Evolutionary conservation across 2,329 filamentous ascomycete species (phyloP).

Genomic region (Tympanopsis confertula): DNA sequence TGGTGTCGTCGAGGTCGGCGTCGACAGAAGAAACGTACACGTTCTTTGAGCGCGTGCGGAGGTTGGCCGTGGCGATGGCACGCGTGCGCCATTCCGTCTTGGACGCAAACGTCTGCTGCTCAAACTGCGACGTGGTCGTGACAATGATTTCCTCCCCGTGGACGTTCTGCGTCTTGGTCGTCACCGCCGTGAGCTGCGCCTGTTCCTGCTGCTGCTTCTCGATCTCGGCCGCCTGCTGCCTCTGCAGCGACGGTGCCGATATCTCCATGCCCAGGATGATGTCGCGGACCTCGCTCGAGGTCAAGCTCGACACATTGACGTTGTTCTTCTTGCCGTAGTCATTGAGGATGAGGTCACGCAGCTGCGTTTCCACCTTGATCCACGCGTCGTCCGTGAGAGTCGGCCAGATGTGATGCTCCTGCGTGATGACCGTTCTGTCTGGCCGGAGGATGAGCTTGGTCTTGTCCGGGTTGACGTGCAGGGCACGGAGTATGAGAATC

Average conservation of each 20-base stretch:
- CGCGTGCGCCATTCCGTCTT: slow-evolving; percentile 98
- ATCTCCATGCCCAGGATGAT: slow-evolving; percentile 99
- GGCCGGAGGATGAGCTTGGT: slow-evolving; percentile 93
- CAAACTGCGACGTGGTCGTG: slow-evolving; percentile 93
- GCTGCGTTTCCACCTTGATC: slow-evolving; percentile 95
- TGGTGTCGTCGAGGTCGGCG: slow-evolving; percentile 79
- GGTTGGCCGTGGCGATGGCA: slow-evolving; percentile 90
- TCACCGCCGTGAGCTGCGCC: slow-evolving; percentile 89
- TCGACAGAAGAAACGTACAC: slow-evolving; percentile 97
- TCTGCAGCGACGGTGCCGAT: slow-evolving; percentile 90
- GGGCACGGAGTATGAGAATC: slow-evolving; percentile 80
- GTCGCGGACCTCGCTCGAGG: slow-evolving; percentile 90
- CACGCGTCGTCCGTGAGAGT: slow-evolving; percentile 88
- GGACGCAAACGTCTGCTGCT: slow-evolving; percentile 93
- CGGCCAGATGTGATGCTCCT: slow-evolving; percentile 98
- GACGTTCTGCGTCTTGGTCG: slow-evolving; percentile 95
- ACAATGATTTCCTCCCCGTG: slow-evolving; percentile 97
- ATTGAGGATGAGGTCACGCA: slow-evolving; percentile 90
- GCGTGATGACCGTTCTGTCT: slow-evolving; percentile 95
- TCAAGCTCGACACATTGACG: slow-evolving; percentile 93
- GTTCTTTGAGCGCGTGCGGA: slow-evolving; percentile 89
- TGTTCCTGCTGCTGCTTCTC: slow-evolving; percentile 98
- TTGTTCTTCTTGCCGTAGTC: slow-evolving; percentile 99
- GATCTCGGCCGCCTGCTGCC: slow-evolving; percentile 95
- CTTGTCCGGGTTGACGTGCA: slow-evolving; percentile 97